Percentiles rank a stretch among this genome's conserved stretches.
Conservation (phyloP, 441 rosid genomes). For the Melastoma candidum region DNA sequence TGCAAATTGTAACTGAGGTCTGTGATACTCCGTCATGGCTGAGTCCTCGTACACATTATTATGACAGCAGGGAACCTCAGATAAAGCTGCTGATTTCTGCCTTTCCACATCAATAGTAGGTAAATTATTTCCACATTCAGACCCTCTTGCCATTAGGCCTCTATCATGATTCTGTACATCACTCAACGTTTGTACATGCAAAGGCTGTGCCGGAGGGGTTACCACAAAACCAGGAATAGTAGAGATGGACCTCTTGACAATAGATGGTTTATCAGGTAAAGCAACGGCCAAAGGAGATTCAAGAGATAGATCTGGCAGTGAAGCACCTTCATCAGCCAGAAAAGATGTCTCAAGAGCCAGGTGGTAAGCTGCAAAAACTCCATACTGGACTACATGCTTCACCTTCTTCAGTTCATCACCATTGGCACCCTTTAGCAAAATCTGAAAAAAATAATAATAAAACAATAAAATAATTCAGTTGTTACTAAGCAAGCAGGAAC, state of each 20-base stretch:
- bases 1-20: no score
- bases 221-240: no score
- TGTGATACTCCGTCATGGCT: no score
- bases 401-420: slow-evolving; percentile 90
- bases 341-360: slow-evolving; percentile 41
- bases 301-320: slow-evolving; percentile 71
- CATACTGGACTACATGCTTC: slow-evolving; percentile 95
- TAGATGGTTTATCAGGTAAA: slow-evolving; percentile 64
- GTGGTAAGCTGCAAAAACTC: slow-evolving; percentile 85
- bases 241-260: slow-evolving; percentile 24
- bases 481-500: no score
- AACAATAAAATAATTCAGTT: no score
- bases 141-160: no score
- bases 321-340: slow-evolving; percentile 98
- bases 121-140: no score
- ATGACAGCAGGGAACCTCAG: no score
- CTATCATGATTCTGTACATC: no score
- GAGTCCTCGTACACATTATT: no score
- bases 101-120: slow-evolving; percentile 29
- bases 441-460: slow-evolving; percentile 27
- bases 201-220: slow-evolving; percentile 69
- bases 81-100: no score
- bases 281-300: slow-evolving; percentile 71
- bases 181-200: slow-evolving; percentile 37
- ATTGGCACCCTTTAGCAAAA: slow-evolving; percentile 87